Evolutionary conservation across 495 filamentous ascomycete genomes (phyloP), one percentile per base, ranked within the genome.

Genomic region (Evansstolkia leycettana): DNA sequence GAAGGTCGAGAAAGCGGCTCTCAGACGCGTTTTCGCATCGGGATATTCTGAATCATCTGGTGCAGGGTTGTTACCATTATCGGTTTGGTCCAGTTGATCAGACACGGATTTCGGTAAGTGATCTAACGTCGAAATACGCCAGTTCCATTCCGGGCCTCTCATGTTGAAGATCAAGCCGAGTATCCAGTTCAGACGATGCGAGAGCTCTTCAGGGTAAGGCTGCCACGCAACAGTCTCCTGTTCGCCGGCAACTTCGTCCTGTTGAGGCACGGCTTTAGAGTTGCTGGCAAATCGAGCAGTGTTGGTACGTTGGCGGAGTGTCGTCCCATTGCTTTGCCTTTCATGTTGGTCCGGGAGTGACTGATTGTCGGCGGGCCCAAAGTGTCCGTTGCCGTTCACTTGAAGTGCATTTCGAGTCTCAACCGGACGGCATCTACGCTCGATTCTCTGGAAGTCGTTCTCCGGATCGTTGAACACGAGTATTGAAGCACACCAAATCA

Each of bases 111-210:
- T 45, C 30, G 80, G 78, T 17, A 80, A 63, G 7, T 72, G 66
- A 6, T 75, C 75, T 2, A 83, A 50, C 15, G 64, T 65, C 7
- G 72, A 52, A 33, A 74, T 70, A 11, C 76, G 69, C 69, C 75
- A 83, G 46, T 79, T 84, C 84, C 84, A 94, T 44, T 83, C 82
- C 7, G 76, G 69, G 0, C 82, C 78, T 17, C 83, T 65, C 47
- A 86, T 76, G 41, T 78, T 80, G 40, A 67, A 67, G 27, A 78
- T 57, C 12, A 90, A 54, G 33, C 84, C 82, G 9, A 72, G 51
- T 8, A 70, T 67, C 84, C 85, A 94, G 37, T 73, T 69, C 11
- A 92, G 46, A 2, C 86, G 76, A 39, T 76, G 68, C 9, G 48
- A 38, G 31, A 87, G 66, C 2, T 61, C 53, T 11, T 57, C 38